Evolutionary conservation across 2,329 filamentous ascomycete species (phyloP), one percentile per base, ranked within the genome.

Genomic region (Fusarium brachygibbosum): DNA sequence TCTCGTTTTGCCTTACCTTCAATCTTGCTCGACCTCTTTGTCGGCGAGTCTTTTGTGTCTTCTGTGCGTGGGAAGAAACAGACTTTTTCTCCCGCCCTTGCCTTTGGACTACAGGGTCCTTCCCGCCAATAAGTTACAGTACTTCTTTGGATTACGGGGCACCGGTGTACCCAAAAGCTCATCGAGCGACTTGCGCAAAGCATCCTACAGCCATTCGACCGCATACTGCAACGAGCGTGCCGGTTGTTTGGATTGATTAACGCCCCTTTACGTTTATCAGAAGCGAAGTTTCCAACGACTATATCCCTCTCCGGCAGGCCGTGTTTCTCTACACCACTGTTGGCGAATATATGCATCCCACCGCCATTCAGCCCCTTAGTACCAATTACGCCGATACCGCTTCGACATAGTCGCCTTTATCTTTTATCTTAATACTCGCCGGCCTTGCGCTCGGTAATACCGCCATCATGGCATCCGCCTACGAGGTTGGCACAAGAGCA

Each of bases 401-500:
- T 66, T 65, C 61, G 59, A 61, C 69, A 70, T 75, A 73, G 68
- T 65, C 69, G 57, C 42, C 53, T 58, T 55, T 48, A 50, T 55
- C 56, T 52, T 57, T 34, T 44, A 12, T 35, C 46, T 12, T 48
- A 60, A 58, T 56, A 64, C 50, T 49, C 28, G 68, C 73, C 67
- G 72, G 67, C 73, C 63, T 71, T 63, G 67, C 67, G 69, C 71
- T 70, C 56, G 71, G 73, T 69, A 54, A 67, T 66, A 74, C 58
- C 62, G 73, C 74, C 79, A 80, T 79, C 82, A 97, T 97, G 94
- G 93, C 93, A 85, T 92, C 97, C 82, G 93, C 89, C 79, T 98
- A 97, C 84, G 94, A 98, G 86, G 89, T 98, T 78, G 96, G 95
- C 79, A 98, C 95, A 77, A 90, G 93, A 88, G 96, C 94, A 79